Evolutionary conservation across 73 alveolate genomes (phyloP), one percentile per base, ranked within the genome.

Genomic region (Paramecium biaurelia): DNA sequence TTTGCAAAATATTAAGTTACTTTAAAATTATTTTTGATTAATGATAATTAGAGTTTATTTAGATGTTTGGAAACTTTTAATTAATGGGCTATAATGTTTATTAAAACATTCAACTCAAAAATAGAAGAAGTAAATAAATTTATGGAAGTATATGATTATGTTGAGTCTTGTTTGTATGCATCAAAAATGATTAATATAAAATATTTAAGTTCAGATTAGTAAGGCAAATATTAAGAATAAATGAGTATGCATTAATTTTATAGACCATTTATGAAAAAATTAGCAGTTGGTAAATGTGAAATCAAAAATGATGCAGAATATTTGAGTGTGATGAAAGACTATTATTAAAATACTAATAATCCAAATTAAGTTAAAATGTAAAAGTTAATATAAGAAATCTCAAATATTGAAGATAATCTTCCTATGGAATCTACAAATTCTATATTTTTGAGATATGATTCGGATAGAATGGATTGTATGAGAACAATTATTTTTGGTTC

Each of bases 341-440:
- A 14, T 7, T 38, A 67, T 72, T 70, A 45, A 21, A n/a, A 53
- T 7, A 70, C 85, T 7, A 63, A 45, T 8, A 89, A 4, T 72
- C 85, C 94, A 34, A 37, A 88, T 23, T 47, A 49, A 18, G 45
- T 58, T 1, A 89, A 89, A 70, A 89, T 89, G 94, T 15, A 68
- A 34, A 89, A 99, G 74, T 86, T 97, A 45, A 97, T 99, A 7
- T 95, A 96, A 94, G 99, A 98, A 95, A 95, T 98, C n/a, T 97
- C 98, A 35, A 99, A 95, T 72, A 85, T 98, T n/a, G 98, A 99
- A 3, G 92, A 96, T 6, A 96, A 99, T 10, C 92, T 98, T 42
- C 99, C 99, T 0, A 87, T 95, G 58, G 99, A 97, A 85, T 94
- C 96, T 57, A 96, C 99, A 23, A 98, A 97, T 92, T 96, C 99